These are phyloP conservation scores for Leptomonas pyrrhocoris DNA, from an alignment of 208 protist species.

Conservation along the genomic window DNA sequence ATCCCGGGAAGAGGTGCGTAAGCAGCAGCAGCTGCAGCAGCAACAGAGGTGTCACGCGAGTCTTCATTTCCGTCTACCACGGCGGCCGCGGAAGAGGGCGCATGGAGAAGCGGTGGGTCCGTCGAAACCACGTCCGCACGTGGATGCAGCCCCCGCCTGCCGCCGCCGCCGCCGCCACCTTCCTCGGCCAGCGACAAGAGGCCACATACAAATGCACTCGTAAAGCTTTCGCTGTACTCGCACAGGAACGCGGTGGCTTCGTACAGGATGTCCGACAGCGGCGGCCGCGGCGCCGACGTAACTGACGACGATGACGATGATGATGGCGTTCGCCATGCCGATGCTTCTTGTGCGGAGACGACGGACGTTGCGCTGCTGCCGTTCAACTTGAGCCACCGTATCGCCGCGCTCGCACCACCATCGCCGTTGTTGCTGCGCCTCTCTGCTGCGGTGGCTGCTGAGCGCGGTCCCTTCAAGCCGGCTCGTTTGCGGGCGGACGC, in stretches of 20 bases:
- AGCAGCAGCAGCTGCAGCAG: no score
- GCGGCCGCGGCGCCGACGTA: neutral
- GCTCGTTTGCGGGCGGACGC: neutral
- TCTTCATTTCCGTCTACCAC: neutral
- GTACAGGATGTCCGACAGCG: conserved; percentile 22
- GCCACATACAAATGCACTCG: conserved; percentile 53
- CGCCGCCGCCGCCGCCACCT: neutral
- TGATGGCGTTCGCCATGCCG: no score
- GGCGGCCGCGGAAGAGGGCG: neutral
- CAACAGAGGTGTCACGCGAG: no score
- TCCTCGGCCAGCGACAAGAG: conserved; percentile 39
- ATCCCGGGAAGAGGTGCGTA: neutral
- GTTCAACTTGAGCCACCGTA: neutral
- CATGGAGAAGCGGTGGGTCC: neutral
- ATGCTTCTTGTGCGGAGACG: neutral
- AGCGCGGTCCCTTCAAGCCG: neutral
- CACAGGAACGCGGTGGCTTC: conserved; percentile 18
- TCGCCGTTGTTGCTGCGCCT: neutral
- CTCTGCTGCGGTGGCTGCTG: neutral
- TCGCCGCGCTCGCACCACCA: neutral
- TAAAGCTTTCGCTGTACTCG: conserved; percentile 54
- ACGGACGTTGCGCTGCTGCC: neutral
- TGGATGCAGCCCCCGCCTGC: neutral
- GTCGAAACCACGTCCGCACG: neutral
- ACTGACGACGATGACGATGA: no score